A percentile compares a stretch with the other conserved stretches of the same genome.
Evolutionary conservation across 2,329 filamentous ascomycete genomes (phyloP).

Genomic region (Claviceps arundinis): DNA sequence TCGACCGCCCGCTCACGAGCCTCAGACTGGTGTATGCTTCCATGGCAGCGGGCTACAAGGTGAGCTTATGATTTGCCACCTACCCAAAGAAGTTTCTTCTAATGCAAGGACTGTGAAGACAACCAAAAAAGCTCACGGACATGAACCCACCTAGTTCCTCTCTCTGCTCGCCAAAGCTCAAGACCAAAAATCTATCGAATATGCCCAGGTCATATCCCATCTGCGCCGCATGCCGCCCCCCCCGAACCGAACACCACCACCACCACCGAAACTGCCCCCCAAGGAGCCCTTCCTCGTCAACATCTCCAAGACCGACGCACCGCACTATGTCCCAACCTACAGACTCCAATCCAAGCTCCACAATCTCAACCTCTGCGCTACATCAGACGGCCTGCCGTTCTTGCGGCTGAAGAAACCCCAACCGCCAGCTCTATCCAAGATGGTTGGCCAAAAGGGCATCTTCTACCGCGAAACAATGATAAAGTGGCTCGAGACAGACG

Average conservation of each 20-base stretch:
- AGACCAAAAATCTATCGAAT: slow-evolving; percentile 23
- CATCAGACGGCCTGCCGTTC: slow-evolving; percentile 46
- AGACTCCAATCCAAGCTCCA: slow-evolving; percentile 26
- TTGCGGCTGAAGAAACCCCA: slow-evolving; percentile 56
- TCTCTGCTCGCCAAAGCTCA: slow-evolving; percentile 26
- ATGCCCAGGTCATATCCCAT: slow-evolving; percentile 27
- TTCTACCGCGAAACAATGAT: slow-evolving; percentile 29
- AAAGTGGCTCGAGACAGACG: slow-evolving; percentile 24
- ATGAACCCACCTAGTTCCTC: slow-evolving; percentile 20
- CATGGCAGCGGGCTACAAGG: slow-evolving; percentile 56
- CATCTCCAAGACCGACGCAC: slow-evolving; percentile 20
- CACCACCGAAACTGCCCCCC: slow-evolving; percentile 6
- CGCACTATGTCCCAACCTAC: slow-evolving; percentile 32
- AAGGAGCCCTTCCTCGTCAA: slow-evolving; percentile 21
- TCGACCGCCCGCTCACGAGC: slow-evolving; percentile 45
- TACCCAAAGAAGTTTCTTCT: not conserved
- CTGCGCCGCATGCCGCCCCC: slow-evolving; percentile 20
- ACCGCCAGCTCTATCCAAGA: slow-evolving; percentile 40
- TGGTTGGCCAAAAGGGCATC: slow-evolving; percentile 38
- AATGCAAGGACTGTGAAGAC: not conserved
- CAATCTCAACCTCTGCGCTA: slow-evolving; percentile 42
- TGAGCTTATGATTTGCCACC: slow-evolving; percentile 12
- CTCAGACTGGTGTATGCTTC: slow-evolving; percentile 45
- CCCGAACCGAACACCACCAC: slow-evolving; percentile 6
- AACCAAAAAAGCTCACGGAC: not conserved